Percentiles rank a stretch among this genome's conserved stretches.
These are phyloP conservation scores for Auricularia heimuer DNA, from an alignment of 768 basidiomycete genomes.

Conservation along the genomic window DNA sequence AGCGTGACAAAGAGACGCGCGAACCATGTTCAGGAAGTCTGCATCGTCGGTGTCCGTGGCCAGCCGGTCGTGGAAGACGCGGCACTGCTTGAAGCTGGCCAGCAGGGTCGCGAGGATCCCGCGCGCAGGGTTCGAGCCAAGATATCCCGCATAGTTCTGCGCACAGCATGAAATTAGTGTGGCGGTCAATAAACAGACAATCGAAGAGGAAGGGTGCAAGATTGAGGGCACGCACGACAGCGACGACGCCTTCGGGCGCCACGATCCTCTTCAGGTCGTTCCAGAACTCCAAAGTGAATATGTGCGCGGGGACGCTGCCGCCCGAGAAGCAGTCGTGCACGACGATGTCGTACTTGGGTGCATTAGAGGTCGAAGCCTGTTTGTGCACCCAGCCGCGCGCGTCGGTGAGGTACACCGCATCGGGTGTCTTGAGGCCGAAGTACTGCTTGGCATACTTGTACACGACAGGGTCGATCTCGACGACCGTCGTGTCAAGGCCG, in stretches of 20 bases:
- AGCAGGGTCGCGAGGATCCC: conserved; percentile 64
- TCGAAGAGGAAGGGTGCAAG: not conserved
- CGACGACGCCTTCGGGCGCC: conserved; percentile 63
- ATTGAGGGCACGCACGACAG: conserved; percentile 47
- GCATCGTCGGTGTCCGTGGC: conserved; percentile 31
- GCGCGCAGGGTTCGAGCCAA: conserved; percentile 50
- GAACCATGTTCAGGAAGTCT: conserved; percentile 63
- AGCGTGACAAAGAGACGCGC: conserved; percentile 11
- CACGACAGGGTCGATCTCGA: conserved; percentile 92
- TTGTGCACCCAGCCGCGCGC: conserved; percentile 59
- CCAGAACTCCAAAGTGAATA: conserved; percentile 86
- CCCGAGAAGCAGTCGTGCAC: conserved; percentile 94
- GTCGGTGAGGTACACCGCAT: conserved; percentile 64
- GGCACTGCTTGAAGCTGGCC: conserved; percentile 64
- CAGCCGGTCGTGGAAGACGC: conserved; percentile 69
- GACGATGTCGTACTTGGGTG: conserved; percentile 50
- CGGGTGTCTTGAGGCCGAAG: conserved; percentile 64
- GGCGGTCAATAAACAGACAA: no score
- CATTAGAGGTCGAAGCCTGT: conserved; percentile 22
- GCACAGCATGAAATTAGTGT: no score
- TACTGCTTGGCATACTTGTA: conserved; percentile 70
- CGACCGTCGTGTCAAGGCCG: conserved; percentile 61
- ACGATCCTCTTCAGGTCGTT: conserved; percentile 52
- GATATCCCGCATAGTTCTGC: conserved; percentile 78
- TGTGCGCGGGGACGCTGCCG: conserved; percentile 76